Evolutionary conservation across 345 rosid species (phyloP).

Genomic region (Acer negundo): DNA sequence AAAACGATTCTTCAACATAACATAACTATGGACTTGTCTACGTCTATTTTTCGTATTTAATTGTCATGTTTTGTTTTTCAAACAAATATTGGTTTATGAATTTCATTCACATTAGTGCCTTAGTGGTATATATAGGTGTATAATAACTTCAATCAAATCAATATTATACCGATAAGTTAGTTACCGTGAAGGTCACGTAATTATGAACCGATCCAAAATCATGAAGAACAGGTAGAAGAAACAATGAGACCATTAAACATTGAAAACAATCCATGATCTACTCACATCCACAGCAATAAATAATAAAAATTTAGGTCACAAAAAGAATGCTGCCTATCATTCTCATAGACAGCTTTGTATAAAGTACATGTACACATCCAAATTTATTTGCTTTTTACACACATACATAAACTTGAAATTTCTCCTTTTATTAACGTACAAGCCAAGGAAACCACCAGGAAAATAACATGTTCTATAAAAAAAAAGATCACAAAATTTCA

Average conservation of each 20-base stretch:
- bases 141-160: too few species aligned
- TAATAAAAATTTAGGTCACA: not conserved
- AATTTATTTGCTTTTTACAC: too few species aligned
- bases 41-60: too few species aligned
- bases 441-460: not conserved
- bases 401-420: not conserved
- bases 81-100: too few species aligned
- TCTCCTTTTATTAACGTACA: not conserved
- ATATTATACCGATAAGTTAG: too few species aligned
- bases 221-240: not conserved
- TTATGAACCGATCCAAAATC: not conserved
- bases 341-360: too few species aligned
- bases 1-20: too few species aligned
- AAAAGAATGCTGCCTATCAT: not conserved
- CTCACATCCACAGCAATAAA: not conserved
- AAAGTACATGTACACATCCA: too few species aligned
- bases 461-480: not conserved
- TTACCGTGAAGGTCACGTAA: too few species aligned
- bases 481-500: constrained; percentile 23
- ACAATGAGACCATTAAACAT: not conserved
- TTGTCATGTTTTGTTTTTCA: too few species aligned
- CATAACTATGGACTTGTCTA: not conserved
- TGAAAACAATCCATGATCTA: not conserved
- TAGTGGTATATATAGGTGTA: too few species aligned
- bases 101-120: not conserved